These are phyloP conservation scores for Yamadazyma akitaensis DNA, from an alignment of 805 yeast species.

Conservation along the genomic window DNA sequence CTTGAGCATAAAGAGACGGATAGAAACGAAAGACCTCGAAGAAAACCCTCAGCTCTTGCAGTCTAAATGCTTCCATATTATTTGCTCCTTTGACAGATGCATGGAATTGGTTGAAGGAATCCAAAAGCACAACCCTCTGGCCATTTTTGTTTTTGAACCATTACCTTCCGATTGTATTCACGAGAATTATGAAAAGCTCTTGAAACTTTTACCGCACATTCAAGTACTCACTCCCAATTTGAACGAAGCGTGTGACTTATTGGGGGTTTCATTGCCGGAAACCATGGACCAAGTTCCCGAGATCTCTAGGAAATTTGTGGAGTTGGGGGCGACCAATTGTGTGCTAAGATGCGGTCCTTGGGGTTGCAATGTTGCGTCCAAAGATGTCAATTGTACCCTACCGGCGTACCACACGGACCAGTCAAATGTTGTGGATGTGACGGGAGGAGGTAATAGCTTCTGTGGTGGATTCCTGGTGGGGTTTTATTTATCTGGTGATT, in stretches of 20 bases:
- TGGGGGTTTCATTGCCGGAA: slow-evolving; percentile 45
- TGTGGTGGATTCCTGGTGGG: slow-evolving; percentile 52
- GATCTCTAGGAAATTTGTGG: slow-evolving; percentile 24
- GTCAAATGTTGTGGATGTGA: slow-evolving; percentile 36
- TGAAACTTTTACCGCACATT: slow-evolving; percentile 40
- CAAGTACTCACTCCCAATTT: slow-evolving; percentile 80
- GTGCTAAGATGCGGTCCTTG: slow-evolving; percentile 73
- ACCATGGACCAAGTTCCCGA: slow-evolving; percentile 18
- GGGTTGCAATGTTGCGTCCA: slow-evolving; percentile 57
- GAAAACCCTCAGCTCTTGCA: slow-evolving; percentile 32
- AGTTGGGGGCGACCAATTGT: slow-evolving; percentile 32
- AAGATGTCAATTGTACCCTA: slow-evolving; percentile 38
- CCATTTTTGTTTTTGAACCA: slow-evolving; percentile 79
- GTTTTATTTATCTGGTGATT: slow-evolving; percentile 49
- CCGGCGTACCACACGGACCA: slow-evolving; percentile 70
- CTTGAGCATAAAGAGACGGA: slow-evolving; percentile 56
- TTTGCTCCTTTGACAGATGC: slow-evolving; percentile 70
- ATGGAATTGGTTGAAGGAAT: slow-evolving; percentile 41
- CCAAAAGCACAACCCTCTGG: slow-evolving; percentile 22
- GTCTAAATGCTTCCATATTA: slow-evolving; percentile 57
- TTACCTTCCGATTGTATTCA: slow-evolving; percentile 70
- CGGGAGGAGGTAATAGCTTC: slow-evolving; percentile 46
- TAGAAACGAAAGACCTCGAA: slow-evolving; percentile 54
- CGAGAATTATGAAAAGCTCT: slow-evolving; percentile 35
- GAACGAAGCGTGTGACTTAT: slow-evolving; percentile 71